Conservation (phyloP, 352 stramenopile genomes). For the Pythium plurisporium region DNA sequence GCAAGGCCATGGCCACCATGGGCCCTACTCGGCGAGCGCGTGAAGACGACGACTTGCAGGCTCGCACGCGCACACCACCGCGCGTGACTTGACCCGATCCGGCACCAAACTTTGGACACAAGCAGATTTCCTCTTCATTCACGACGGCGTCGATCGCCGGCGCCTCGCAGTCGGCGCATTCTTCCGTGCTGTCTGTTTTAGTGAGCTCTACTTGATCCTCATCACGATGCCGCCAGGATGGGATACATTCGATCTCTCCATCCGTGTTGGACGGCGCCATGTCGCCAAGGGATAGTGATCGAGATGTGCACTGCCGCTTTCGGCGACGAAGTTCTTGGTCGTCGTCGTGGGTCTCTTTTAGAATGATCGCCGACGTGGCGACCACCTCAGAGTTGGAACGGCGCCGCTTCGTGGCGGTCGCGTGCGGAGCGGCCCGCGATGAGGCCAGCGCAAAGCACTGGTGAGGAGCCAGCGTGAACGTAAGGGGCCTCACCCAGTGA, state of each 20-base stretch:
- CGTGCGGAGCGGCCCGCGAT: neutral
- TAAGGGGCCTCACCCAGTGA: conserved; percentile 5
- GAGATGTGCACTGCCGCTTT: conserved; percentile 3
- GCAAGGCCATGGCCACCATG: conserved; percentile 12
- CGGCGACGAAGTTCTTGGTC: neutral
- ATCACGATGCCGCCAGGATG: neutral
- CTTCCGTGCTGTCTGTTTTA: neutral
- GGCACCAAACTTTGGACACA: conserved; percentile 15
- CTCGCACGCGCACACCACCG: conserved; percentile 7
- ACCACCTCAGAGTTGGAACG: neutral
- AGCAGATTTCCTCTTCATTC: conserved; percentile 20
- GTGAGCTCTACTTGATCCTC: neutral
- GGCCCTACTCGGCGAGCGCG: conserved; percentile 5
- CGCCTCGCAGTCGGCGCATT: neutral
- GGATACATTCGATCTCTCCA: neutral
- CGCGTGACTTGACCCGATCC: conserved; percentile 3
- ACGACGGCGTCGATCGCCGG: conserved; percentile 1
- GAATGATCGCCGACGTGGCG: neutral
- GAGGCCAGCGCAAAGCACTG: conserved; percentile 16
- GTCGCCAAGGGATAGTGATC: neutral
- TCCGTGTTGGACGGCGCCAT: conserved; percentile 9
- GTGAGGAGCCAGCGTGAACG: conserved; percentile 9
- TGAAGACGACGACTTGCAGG: neutral
- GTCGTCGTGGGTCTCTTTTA: conserved; percentile 2
- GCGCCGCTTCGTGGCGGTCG: conserved; percentile 16